A percentile compares a stretch with the other conserved stretches of the same genome.
Conservation (phyloP, 495 filamentous ascomycete genomes). For the Coniosporium apollinis region DNA sequence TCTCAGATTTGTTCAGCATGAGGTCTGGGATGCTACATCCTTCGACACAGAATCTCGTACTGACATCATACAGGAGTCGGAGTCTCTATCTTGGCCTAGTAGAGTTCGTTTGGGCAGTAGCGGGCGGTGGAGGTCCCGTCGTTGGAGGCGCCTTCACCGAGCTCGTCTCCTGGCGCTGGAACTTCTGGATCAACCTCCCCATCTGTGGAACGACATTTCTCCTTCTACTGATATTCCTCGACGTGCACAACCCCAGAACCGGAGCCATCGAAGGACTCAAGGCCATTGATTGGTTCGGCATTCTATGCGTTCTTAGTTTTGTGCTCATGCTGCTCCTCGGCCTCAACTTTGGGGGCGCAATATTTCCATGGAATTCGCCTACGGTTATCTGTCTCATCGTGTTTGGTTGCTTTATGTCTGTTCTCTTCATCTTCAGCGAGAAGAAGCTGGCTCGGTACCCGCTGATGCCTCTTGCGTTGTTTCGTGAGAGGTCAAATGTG, state of each 20-base stretch:
- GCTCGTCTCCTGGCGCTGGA: constrained; percentile 46
- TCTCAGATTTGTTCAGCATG: constrained; percentile 42
- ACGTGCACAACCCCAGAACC: constrained; percentile 44
- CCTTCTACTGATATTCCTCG: constrained; percentile 38
- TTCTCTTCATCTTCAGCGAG: constrained; percentile 21
- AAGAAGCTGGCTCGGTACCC: constrained; percentile 19
- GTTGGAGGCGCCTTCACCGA: constrained; percentile 52
- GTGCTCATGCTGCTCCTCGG: constrained; percentile 23
- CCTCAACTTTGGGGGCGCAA: constrained; percentile 22
- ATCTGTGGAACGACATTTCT: constrained; percentile 37
- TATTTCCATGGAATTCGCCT: constrained; percentile 20
- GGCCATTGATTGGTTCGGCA: constrained; percentile 35
- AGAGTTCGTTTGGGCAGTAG: constrained; percentile 40
- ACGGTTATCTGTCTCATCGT: constrained; percentile 26
- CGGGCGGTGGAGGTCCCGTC: constrained; percentile 44
- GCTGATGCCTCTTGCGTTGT: constrained; percentile 21
- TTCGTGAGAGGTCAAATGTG: constrained; percentile 17
- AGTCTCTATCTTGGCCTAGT: constrained; percentile 37
- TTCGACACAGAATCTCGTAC: not conserved
- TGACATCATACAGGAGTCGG: constrained; percentile 21
- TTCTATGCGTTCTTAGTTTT: constrained; percentile 20
- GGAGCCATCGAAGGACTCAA: constrained; percentile 30
- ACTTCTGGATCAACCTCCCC: constrained; percentile 60
- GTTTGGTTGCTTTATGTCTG: constrained; percentile 17
- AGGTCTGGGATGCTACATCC: constrained; percentile 19